Base-by-base conservation (phyloP, 1,139 yeast genomes). In the Taphrina sp. region DNA sequence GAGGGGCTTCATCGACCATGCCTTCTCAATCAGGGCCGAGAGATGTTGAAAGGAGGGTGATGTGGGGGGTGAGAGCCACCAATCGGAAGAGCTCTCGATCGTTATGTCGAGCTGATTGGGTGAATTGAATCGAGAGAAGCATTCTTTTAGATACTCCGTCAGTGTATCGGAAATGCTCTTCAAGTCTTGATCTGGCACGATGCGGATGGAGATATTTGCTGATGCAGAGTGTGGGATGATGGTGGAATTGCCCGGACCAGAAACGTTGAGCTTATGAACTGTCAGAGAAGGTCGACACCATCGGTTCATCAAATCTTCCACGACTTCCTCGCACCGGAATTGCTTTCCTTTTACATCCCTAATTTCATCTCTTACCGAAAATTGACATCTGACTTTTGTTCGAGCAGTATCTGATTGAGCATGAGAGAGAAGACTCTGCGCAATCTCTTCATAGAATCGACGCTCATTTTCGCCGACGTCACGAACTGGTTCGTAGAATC, bases 231-330 rank as follows among this genome's bases (percentile, higher is more conserved):
- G 86, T 0, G 98, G 96, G 59, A 92, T 90, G 24, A 92, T 92
- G 0, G 97, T 88, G 33, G 83, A 80, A 66, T 89, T 90, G 31
- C 85, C 83, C 0, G 97, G 96, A 0, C 96, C 97, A 34, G 95
- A 83, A 20, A 88, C 95, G 46, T 79, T 81, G 62, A 92, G 76
- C 58, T 85, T 81, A 64, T 94, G 97, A n/a, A 92, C 75, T 0
- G 97, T 88, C 54, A 92, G 73, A 0, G 96, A 87, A 0, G 98
- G 98, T 60, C 79, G 79, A 34, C 95, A 75, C 98, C 98, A 92
- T 69, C 85, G 86, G n/a, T 83, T 80, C 70, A 87, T 75, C 38
- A 92, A 73, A 14, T 81, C 76, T 17, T 79, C 75, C 44, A 59
- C 61, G n/a, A 57, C 43, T 26, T 28, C 49, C 23, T 17, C 55